Conservation (phyloP, 2,329 filamentous ascomycete species). For the Colletotrichum ledebouriae region DNA sequence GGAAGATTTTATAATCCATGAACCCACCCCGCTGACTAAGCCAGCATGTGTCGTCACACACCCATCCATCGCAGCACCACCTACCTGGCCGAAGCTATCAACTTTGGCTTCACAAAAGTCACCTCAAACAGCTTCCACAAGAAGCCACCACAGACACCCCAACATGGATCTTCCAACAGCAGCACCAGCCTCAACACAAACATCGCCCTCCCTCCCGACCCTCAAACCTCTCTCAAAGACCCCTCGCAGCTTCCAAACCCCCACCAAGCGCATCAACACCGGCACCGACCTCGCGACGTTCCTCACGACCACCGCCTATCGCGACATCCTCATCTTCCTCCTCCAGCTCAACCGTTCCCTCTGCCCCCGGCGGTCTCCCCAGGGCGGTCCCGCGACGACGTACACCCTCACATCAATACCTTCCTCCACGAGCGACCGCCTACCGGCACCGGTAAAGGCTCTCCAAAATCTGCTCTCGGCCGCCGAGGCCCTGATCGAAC, state of each 20-base stretch:
- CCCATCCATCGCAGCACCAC: neutral
- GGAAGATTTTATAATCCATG: neutral
- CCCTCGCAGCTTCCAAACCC: constrained; percentile 73
- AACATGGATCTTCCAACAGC: constrained; percentile 28
- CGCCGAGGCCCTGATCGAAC: constrained; percentile 76
- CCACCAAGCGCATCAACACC: constrained; percentile 87
- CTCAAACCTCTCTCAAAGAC: constrained; percentile 64
- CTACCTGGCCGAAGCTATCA: neutral
- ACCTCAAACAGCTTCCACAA: neutral
- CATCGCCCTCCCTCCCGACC: constrained; percentile 39
- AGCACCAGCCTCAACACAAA: neutral
- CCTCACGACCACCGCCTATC: constrained; percentile 84
- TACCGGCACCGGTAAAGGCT: constrained; percentile 69
- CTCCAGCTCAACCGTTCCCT: constrained; percentile 91
- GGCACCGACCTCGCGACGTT: constrained; percentile 85
- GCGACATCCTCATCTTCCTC: constrained; percentile 87
- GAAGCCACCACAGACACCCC: neutral
- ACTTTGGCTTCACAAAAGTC: neutral
- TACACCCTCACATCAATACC: constrained; percentile 59
- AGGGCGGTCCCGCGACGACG: constrained; percentile 55
- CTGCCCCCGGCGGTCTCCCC: constrained; percentile 73
- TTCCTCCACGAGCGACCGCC: constrained; percentile 50
- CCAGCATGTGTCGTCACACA: neutral
- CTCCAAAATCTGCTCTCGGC: constrained; percentile 76
- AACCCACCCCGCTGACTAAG: constrained; percentile 1